Evolutionary conservation across 1,284 basidiomycete genomes (phyloP), one percentile per base, ranked within the genome.

Genomic region (Austroboletus sp.): DNA sequence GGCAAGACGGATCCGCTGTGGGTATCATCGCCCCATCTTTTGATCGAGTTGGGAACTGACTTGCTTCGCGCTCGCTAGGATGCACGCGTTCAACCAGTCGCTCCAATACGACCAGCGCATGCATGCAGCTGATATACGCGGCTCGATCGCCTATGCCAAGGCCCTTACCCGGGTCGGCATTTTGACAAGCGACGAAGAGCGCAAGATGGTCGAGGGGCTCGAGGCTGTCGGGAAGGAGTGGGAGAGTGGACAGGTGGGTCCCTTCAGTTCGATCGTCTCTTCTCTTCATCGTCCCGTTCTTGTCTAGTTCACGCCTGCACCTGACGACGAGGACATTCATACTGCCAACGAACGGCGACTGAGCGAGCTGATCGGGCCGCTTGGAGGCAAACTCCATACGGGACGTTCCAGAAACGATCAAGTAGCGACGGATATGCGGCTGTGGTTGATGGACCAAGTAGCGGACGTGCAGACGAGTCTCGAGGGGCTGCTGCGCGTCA

Each of bases 331-430:
- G 62, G 95, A 98, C 62, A 98, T 98, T 51, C 95, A 98, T 67
- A 98, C 95, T n/a, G 96, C 96, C 48, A 98, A 98, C 62, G 95
- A 98, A 68, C 85, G 96, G 44, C 79, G 95, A 26, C 69, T 98
- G 56, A 90, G 84, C 54, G 95, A 98, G 71, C 70, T 98, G 49
- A 91, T 98, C 49, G 95, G 95, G 0, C 74, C 85, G 16, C 78
- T 94, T 9, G 89, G 89, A 17, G 92, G 92, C 7, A 96, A 95
- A 67, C 73, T 97, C 34, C 95, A 98, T 66, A 98, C 96, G 0
- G 96, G 95, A 31, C 82, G 95, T 47, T 94, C 89, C 49, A 79
- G 95, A 45, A 98, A 98, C 66, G 95, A 98, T 66, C 95, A 98
- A 68, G 94, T 97, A 50, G 93, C 93, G 5, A 98, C 95, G 3